phyloP scores from a whole-genome alignment of 768 basidiomycete genomes.

The Termitomyces sp. region DNA sequence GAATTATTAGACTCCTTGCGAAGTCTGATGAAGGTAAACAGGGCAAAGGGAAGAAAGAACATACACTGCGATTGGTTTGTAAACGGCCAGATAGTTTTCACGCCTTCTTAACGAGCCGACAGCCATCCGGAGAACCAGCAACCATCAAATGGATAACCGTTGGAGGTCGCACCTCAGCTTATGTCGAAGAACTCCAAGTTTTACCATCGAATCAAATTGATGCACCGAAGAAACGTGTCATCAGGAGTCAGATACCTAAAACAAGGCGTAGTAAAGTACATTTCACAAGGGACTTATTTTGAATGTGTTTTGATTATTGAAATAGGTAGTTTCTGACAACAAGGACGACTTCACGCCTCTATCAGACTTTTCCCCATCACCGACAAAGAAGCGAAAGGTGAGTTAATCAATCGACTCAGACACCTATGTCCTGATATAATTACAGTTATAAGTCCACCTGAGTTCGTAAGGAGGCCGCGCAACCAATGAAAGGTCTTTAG shows the following conservation, averaged over 20 bases:
- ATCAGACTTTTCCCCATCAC: slow-evolving; percentile 13
- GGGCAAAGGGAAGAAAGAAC: slow-evolving; percentile 54
- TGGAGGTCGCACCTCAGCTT: slow-evolving; percentile 74
- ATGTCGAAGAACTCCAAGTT: slow-evolving; percentile 57
- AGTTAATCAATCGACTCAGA: background rate
- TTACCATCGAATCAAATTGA: slow-evolving; percentile 12
- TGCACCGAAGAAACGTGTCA: slow-evolving; percentile 1
- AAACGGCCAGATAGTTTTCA: slow-evolving; percentile 2
- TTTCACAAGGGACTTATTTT: background rate
- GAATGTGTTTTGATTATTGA: background rate
- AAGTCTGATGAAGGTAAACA: slow-evolving; percentile 14
- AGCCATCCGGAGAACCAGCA: slow-evolving; percentile 69
- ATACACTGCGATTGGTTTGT: slow-evolving; percentile 43
- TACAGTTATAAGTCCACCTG: background rate
- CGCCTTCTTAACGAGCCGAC: background rate
- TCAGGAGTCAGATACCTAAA: background rate
- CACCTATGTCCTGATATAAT: background rate
- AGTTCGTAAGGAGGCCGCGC: too few relatives aligned
- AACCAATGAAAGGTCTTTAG: background rate
- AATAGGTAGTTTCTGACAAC: slow-evolving; percentile 8
- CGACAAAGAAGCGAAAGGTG: background rate
- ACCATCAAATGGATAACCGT: slow-evolving; percentile 73
- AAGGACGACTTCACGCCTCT: slow-evolving; percentile 18
- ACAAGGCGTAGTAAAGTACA: slow-evolving; percentile 2
- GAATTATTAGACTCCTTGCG: slow-evolving; percentile 3